Conservation (phyloP, 345 rosid genomes). For the Anacardium occidentale region DNA sequence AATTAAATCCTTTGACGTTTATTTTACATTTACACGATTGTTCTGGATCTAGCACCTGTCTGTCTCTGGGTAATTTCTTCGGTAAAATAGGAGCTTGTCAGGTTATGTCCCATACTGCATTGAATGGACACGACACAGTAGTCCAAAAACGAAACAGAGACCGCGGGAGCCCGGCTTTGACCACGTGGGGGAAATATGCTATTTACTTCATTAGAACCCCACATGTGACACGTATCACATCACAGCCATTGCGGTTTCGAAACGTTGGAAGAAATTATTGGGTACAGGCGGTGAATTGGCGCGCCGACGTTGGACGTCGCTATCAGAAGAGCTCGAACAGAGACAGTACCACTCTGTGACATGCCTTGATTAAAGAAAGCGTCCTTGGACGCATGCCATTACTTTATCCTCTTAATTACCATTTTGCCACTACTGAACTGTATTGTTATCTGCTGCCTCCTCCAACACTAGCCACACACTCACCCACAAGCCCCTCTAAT, state of each 20-base stretch:
- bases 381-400: constrained; percentile 22
- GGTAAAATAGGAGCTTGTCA: no score
- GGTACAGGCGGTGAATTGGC: constrained; percentile 20
- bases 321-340: constrained; percentile 15
- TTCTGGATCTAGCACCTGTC: no score
- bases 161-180: not conserved
- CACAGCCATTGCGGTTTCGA: not conserved
- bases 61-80: no score
- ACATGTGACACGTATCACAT: constrained; percentile 22
- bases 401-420: constrained; percentile 17
- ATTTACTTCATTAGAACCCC: constrained; percentile 11
- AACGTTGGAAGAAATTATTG: constrained; percentile 26
- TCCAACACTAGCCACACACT: no score
- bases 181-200: constrained; percentile 33
- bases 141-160: constrained; percentile 2
- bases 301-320: constrained; percentile 44
- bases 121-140: not conserved
- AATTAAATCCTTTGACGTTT: no score
- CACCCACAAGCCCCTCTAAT: no score
- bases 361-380: constrained; percentile 40
- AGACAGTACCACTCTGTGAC: constrained; percentile 26
- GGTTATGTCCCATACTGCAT: no score
- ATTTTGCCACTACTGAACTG: constrained; percentile 29
- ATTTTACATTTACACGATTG: no score
- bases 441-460: not conserved